Evolutionary conservation across 2,329 filamentous ascomycete genomes (phyloP).

Genomic region (Aspergillus fructus): DNA sequence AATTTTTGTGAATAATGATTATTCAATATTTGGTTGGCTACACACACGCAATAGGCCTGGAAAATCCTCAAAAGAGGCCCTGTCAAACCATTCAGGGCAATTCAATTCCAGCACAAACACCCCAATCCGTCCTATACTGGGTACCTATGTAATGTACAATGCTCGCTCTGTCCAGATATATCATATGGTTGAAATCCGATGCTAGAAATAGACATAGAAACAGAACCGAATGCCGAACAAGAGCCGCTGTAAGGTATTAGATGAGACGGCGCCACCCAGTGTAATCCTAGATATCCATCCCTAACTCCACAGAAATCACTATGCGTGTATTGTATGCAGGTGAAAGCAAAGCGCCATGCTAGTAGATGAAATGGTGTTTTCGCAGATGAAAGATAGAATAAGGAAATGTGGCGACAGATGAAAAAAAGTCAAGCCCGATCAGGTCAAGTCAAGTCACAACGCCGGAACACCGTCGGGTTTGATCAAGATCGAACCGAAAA

Average conservation of each 20-base stretch:
- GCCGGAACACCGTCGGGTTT: conserved; percentile 7
- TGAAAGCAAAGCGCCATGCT: background rate
- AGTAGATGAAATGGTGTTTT: background rate
- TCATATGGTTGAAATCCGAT: conserved; percentile 4
- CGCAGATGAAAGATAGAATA: background rate
- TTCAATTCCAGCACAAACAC: background rate
- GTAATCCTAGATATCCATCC: conserved; percentile 1
- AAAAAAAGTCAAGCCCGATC: background rate
- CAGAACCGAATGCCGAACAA: background rate
- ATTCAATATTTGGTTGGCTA: background rate
- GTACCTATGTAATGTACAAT: conserved; percentile 2
- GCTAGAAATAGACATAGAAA: conserved; percentile 2
- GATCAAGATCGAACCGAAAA: background rate
- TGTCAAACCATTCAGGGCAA: background rate
- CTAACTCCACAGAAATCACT: background rate
- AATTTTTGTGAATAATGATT: no score
- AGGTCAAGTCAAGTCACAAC: conserved; percentile 4
- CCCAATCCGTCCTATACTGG: background rate
- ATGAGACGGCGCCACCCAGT: background rate
- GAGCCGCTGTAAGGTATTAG: background rate
- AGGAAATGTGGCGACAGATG: background rate
- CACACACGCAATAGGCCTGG: background rate
- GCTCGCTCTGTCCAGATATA: conserved; percentile 3
- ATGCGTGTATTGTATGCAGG: background rate
- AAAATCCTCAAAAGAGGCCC: background rate